A percentile compares a stretch with the other conserved stretches of the same genome.
phyloP scores from a whole-genome alignment of 2,329 filamentous ascomycete genomes.

The Beauveria bassiana region DNA sequence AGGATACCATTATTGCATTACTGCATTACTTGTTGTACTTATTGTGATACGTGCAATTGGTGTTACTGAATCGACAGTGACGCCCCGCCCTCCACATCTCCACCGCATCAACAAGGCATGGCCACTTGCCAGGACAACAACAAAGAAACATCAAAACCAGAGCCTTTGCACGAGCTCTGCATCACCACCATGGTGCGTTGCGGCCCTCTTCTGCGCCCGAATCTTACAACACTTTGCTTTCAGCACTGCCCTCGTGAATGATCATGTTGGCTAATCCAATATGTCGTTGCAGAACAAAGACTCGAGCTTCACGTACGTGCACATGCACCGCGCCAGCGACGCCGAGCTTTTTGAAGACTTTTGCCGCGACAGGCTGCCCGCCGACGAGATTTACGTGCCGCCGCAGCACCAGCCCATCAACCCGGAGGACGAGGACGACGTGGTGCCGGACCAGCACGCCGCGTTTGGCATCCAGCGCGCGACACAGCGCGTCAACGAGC shows the following conservation, averaged over 20 bases:
- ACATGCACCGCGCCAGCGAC: slow-evolving; percentile 64
- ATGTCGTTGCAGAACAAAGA: slow-evolving; percentile 55
- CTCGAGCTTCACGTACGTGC: slow-evolving; percentile 65
- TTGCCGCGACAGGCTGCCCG: slow-evolving; percentile 61
- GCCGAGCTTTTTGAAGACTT: slow-evolving; percentile 76
- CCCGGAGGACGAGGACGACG: slow-evolving; percentile 81
- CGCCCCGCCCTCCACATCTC: background rate
- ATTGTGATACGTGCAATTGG: too few relatives aligned
- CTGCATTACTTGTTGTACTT: too few relatives aligned
- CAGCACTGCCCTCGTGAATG: too few relatives aligned
- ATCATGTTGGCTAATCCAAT: too few relatives aligned
- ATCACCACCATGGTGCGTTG: background rate
- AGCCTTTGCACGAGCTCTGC: background rate
- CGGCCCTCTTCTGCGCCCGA: too few relatives aligned
- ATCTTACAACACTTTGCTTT: too few relatives aligned
- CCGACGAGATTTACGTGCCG: slow-evolving; percentile 76
- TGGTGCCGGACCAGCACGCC: slow-evolving; percentile 81
- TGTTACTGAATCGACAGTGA: too few relatives aligned
- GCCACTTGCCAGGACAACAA: background rate
- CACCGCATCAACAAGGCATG: background rate
- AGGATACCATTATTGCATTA: too few relatives aligned
- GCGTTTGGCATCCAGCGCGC: slow-evolving; percentile 80
- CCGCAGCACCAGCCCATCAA: slow-evolving; percentile 74
- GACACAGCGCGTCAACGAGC: slow-evolving; percentile 62
- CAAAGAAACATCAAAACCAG: background rate